These are phyloP conservation scores for Esteya vermicola DNA, from an alignment of 2,329 filamentous ascomycete genomes.

Conservation along the genomic window DNA sequence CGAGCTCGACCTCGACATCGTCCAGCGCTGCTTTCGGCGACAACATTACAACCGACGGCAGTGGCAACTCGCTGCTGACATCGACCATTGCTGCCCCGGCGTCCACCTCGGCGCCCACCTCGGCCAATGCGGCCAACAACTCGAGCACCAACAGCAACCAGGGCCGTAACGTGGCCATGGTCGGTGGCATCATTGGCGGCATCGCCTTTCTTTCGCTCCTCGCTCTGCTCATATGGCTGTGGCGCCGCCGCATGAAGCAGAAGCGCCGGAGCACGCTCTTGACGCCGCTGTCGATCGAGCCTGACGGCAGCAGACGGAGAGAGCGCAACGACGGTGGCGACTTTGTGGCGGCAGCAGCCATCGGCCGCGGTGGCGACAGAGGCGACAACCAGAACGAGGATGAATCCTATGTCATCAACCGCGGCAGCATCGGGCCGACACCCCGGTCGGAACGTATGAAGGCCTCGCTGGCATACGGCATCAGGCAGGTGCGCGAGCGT, in stretches of 20 bases:
- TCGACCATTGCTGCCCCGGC: not conserved
- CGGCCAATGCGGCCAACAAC: constrained; percentile 3
- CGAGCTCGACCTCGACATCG: not conserved
- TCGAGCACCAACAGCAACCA: constrained; percentile 3
- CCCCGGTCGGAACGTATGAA: constrained; percentile 26
- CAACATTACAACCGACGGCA: no score
- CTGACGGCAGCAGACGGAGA: constrained; percentile 4
- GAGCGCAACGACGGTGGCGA: not conserved
- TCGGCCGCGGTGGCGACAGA: not conserved
- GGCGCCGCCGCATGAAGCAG: constrained; percentile 26
- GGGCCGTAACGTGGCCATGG: constrained; percentile 26
- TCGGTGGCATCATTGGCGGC: constrained; percentile 36
- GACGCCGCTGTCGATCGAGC: constrained; percentile 28
- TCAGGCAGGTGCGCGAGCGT: constrained; percentile 20
- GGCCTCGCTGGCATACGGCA: constrained; percentile 22
- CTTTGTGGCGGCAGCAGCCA: not conserved
- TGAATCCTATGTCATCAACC: constrained; percentile 26
- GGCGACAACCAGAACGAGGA: constrained; percentile 11
- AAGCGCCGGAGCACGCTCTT: constrained; percentile 33
- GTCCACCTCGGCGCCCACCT: not conserved
- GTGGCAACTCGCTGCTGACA: no score
- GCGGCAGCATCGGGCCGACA: constrained; percentile 34
- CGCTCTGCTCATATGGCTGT: constrained; percentile 35
- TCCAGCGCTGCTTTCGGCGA: not conserved
- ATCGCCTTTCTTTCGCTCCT: constrained; percentile 30